These are phyloP conservation scores for Hymenoscyphus fructigenus DNA, from an alignment of 2,329 filamentous ascomycete genomes.

Conservation along the genomic window DNA sequence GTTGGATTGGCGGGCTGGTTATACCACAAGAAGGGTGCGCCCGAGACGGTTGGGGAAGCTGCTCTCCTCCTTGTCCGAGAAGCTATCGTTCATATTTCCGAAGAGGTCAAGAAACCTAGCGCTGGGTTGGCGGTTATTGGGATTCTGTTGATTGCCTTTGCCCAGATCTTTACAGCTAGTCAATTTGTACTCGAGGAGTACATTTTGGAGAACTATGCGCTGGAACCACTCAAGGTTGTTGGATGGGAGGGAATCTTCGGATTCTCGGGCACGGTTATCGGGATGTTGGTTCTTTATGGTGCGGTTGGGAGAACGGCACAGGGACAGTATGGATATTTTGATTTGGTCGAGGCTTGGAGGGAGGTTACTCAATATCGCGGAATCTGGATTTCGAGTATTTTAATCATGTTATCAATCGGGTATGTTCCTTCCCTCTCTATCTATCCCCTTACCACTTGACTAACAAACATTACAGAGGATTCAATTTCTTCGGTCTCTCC, in stretches of 20 bases:
- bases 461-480: slow-evolving; percentile 60
- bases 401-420: slow-evolving; percentile 99
- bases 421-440: slow-evolving; percentile 49
- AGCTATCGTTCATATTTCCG: slow-evolving; percentile 42
- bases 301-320: slow-evolving; percentile 71
- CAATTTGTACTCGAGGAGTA: slow-evolving; percentile 97
- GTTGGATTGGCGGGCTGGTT: slow-evolving; percentile 89
- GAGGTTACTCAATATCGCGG: slow-evolving; percentile 72
- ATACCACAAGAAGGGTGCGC: slow-evolving; percentile 58
- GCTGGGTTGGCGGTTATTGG: slow-evolving; percentile 74
- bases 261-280: slow-evolving; percentile 73
- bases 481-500: slow-evolving; percentile 97
- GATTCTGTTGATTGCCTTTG: slow-evolving; percentile 85
- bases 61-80: slow-evolving; percentile 41
- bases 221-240: slow-evolving; percentile 79
- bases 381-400: slow-evolving; percentile 73
- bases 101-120: slow-evolving; percentile 48
- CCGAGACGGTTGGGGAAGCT: slow-evolving; percentile 33
- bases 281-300: slow-evolving; percentile 79
- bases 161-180: slow-evolving; percentile 93
- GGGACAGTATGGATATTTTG: slow-evolving; percentile 82
- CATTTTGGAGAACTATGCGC: slow-evolving; percentile 76
- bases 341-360: slow-evolving; percentile 80
- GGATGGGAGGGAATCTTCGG: slow-evolving; percentile 97
- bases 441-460: not conserved